Evolutionary conservation across 371 early-diverging fungal species (phyloP).

Genomic region (Mortierella sp.): DNA sequence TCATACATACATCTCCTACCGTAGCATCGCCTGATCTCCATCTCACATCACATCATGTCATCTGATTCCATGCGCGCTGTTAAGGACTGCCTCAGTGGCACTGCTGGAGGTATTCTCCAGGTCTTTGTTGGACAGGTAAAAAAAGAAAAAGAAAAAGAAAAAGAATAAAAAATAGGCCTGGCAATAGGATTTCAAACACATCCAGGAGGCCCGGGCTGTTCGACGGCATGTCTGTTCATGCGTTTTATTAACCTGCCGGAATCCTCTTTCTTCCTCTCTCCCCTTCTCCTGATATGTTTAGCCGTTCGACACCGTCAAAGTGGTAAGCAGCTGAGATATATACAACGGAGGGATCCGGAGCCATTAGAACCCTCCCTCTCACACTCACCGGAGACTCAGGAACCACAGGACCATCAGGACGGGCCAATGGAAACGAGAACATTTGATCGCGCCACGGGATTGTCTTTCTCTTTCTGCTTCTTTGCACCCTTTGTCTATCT

Average conservation of each 20-base stretch:
- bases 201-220: background rate
- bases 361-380: too few species aligned
- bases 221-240: background rate
- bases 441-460: too few species aligned
- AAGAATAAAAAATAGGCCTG: background rate
- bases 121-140: constrained; percentile 82
- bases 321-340: constrained; percentile 60
- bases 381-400: too few species aligned
- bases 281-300: constrained; percentile 36
- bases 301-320: constrained; percentile 90
- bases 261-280: constrained; percentile 4
- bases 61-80: constrained; percentile 62
- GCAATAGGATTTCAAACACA: constrained; percentile 1
- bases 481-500: too few species aligned
- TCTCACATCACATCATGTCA: constrained; percentile 25
- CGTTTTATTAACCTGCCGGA: constrained; percentile 10
- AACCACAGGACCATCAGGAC: too few species aligned
- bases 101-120: constrained; percentile 82
- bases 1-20: background rate
- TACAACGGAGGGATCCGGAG: too few species aligned
- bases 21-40: constrained; percentile 12
- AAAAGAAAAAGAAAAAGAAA: background rate
- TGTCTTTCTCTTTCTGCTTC: too few species aligned
- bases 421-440: too few species aligned
- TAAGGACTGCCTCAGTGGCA: constrained; percentile 82